Percentiles rank a stretch among this genome's conserved stretches.
Conservation (phyloP, 2,329 filamentous ascomycete species). For the Arthrocladium fulminans region DNA sequence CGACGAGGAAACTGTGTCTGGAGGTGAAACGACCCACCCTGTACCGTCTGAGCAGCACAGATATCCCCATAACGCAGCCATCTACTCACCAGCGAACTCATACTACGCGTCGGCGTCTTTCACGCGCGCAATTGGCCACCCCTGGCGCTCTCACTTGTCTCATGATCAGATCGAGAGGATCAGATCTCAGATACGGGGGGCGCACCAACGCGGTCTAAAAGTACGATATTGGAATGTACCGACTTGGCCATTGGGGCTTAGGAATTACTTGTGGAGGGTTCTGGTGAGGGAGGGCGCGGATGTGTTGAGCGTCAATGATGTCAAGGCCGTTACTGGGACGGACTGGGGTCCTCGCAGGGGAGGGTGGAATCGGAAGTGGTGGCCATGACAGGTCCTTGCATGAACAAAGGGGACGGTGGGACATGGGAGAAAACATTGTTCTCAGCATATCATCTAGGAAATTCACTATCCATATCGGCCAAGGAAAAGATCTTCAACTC, state of each 20-base stretch:
- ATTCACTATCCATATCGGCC: too few relatives aligned
- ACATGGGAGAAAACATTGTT: too few relatives aligned
- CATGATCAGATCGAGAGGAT: slow-evolving; percentile 38
- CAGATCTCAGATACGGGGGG: slow-evolving; percentile 44
- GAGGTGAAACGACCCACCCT: slow-evolving; percentile 30
- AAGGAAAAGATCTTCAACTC: too few relatives aligned
- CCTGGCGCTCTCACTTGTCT: slow-evolving; percentile 41
- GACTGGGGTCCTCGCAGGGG: too few relatives aligned
- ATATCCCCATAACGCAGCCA: slow-evolving; percentile 30
- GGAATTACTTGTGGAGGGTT: slow-evolving; percentile 48
- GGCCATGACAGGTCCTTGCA: too few relatives aligned
- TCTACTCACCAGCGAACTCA: slow-evolving; percentile 44
- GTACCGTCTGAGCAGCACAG: background rate
- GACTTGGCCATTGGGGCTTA: slow-evolving; percentile 44
- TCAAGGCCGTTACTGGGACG: slow-evolving; percentile 39
- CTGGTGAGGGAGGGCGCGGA: slow-evolving; percentile 48
- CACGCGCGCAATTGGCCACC: slow-evolving; percentile 35
- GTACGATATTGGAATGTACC: slow-evolving; percentile 51
- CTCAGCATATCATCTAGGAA: too few relatives aligned
- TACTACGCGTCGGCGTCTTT: slow-evolving; percentile 52
- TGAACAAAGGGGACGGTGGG: too few relatives aligned
- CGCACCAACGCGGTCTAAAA: slow-evolving; percentile 45
- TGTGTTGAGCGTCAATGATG: slow-evolving; percentile 51
- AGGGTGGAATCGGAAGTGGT: too few relatives aligned
- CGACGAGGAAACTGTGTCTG: slow-evolving; percentile 30